These are phyloP conservation scores for Lipomyces yarrowii DNA, from an alignment of 1,139 yeast genomes.

Conservation along the genomic window DNA sequence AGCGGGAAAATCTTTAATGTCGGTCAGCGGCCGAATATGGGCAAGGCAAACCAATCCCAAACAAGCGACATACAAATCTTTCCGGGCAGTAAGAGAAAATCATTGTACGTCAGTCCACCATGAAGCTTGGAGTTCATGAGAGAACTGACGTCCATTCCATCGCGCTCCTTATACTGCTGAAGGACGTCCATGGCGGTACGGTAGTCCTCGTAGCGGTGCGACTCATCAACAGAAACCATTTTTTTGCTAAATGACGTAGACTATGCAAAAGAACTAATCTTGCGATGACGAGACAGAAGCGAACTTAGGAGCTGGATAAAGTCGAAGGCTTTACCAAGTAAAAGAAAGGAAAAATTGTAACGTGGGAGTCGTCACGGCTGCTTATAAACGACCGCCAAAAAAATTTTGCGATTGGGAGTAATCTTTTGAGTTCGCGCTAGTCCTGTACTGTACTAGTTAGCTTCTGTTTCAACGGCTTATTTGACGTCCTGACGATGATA, in stretches of 20 bases:
- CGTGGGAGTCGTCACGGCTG: background rate
- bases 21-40: background rate
- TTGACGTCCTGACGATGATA: too few relatives aligned
- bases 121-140: slow-evolving; percentile 87
- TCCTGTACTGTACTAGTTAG: too few relatives aligned
- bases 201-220: slow-evolving; percentile 26
- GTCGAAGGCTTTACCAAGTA: slow-evolving; percentile 23
- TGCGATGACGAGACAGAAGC: background rate
- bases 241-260: background rate
- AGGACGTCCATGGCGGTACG: slow-evolving; percentile 63
- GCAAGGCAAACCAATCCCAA: too few relatives aligned
- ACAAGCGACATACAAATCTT: slow-evolving; percentile 54
- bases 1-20: slow-evolving; percentile 65
- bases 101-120: slow-evolving; percentile 98
- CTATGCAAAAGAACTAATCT: background rate
- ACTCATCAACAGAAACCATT: slow-evolving; percentile 26
- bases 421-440: too few relatives aligned
- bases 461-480: too few relatives aligned
- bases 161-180: slow-evolving; percentile 65
- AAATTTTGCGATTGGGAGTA: background rate
- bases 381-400: background rate
- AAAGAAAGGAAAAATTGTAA: slow-evolving; percentile 3
- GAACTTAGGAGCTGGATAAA: slow-evolving; percentile 14
- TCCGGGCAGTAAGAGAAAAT: slow-evolving; percentile 92
- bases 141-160: slow-evolving; percentile 81